These are phyloP conservation scores for Geotrichum siamense DNA, from an alignment of 1,139 yeast species.

Conservation along the genomic window DNA sequence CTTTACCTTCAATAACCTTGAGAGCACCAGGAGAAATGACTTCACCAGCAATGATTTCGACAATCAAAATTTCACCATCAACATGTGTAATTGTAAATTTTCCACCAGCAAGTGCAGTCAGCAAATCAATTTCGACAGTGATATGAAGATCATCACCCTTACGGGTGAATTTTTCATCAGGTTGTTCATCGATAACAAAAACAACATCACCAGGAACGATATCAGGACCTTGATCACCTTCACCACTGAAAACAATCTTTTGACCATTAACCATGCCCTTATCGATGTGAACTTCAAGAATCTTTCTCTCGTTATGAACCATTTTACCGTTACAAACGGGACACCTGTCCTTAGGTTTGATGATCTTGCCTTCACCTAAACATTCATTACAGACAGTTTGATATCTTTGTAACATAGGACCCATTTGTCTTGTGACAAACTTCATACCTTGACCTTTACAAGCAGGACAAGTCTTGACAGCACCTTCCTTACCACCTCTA, in stretches of 20 bases:
- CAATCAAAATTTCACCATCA: slow-evolving; percentile 74
- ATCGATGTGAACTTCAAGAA: slow-evolving; percentile 87
- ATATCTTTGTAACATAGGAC: slow-evolving; percentile 97
- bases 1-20: slow-evolving; percentile 84
- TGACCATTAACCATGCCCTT: slow-evolving; percentile 98
- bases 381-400: slow-evolving; percentile 92
- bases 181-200: slow-evolving; percentile 56
- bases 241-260: slow-evolving; percentile 83
- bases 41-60: slow-evolving; percentile 83
- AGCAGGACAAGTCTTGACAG: slow-evolving; percentile 76
- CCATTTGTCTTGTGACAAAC: slow-evolving; percentile 96
- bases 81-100: slow-evolving; percentile 76
- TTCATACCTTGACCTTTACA: slow-evolving; percentile 91
- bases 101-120: slow-evolving; percentile 97
- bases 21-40: slow-evolving; percentile 77
- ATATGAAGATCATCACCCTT: slow-evolving; percentile 82
- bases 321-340: slow-evolving; percentile 83
- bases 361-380: slow-evolving; percentile 85
- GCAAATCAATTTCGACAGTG: slow-evolving; percentile 81
- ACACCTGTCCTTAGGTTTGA: slow-evolving; percentile 87
- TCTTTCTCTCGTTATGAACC: slow-evolving; percentile 80
- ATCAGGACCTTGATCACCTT: slow-evolving; percentile 97
- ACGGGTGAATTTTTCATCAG: slow-evolving; percentile 74
- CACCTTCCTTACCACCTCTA: slow-evolving; percentile 90
- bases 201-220: slow-evolving; percentile 95